Evolutionary conservation across 768 basidiomycete species (phyloP), one percentile per base, ranked within the genome.

Genomic region (Lentinula edodes): DNA sequence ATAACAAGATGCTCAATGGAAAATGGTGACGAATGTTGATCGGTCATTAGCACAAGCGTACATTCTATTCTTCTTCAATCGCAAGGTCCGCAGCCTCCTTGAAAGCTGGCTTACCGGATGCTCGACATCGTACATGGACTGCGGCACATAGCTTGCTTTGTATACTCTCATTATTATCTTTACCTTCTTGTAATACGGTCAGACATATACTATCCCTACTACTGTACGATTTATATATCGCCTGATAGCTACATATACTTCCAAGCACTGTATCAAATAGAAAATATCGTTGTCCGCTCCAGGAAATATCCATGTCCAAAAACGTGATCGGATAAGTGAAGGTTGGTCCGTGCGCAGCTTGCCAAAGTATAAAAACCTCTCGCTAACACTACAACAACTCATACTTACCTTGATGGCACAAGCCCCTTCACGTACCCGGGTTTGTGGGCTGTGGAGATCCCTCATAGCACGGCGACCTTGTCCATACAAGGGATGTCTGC

Each of bases 401-500:
- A 60, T 60, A 60, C 58, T 60, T 48, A 48, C 46, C 46, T 48
- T 48, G 46, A 48, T 48, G 46, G 46, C 46, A 60, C 58, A 60
- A 16, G 58, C 58, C 58, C 58, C 58, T 60, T 60, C 58, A 48
- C 4, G 16, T 60, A 35, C 15, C 58, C 45, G 43, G 58, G 58
- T 60, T 50, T 60, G 58, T 60, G 58, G 58, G 58, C 58, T 23
- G 46, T 48, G 46, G 45, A 60, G 35, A 60, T 41, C 46, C 58
- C 36, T 60, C 58, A 60, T 60, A 60, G 58, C 58, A 60, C 58
- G 58, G 58, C 58, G 58, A 60, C 58, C 48, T 51, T 60, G 58
- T 60, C 58, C 58, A 60, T 39, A 60, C 58, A 60, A 36, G 36
- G 48, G 46, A 48, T 60, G 32, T 60, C 35, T 60, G 46, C 43